phyloP scores from a whole-genome alignment of 768 basidiomycete species.

The Pleurotus sapidus region DNA sequence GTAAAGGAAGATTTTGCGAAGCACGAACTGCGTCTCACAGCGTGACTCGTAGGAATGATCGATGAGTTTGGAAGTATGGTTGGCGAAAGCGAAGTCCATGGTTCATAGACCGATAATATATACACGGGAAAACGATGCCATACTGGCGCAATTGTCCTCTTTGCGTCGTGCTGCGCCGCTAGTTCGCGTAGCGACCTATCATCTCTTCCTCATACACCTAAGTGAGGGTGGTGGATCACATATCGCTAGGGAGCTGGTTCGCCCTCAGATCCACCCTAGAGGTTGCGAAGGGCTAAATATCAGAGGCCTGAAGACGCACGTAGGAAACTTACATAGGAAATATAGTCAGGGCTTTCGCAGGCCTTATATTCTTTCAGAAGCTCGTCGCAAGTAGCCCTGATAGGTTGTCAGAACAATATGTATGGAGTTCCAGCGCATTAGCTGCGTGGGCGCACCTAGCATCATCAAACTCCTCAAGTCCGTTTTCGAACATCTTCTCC shows the following conservation, averaged over 20 bases:
- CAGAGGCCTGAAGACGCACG: neutral
- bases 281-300: neutral
- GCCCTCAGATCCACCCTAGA: neutral
- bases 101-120: too few relatives aligned
- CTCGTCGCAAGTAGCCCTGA: conserved; percentile 82
- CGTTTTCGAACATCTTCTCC: conserved; percentile 92
- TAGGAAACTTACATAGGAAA: conserved; percentile 65
- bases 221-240: neutral
- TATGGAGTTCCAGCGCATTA: neutral
- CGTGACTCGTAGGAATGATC: too few relatives aligned
- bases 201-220: too few relatives aligned
- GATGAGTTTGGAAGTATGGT: too few relatives aligned
- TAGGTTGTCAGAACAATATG: neutral
- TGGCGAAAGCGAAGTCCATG: too few relatives aligned
- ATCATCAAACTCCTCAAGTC: conserved; percentile 95
- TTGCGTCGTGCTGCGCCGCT: too few relatives aligned
- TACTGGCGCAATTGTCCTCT: too few relatives aligned
- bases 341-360: conserved; percentile 93
- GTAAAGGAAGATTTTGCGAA: too few relatives aligned
- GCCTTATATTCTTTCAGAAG: conserved; percentile 93
- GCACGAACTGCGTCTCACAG: too few relatives aligned
- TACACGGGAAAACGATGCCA: too few relatives aligned
- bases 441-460: conserved; percentile 59
- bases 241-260: neutral
- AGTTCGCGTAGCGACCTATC: too few relatives aligned